Evolutionary conservation across 2,329 filamentous ascomycete species (phyloP).

Genomic region (Lecanicillium sp.): DNA sequence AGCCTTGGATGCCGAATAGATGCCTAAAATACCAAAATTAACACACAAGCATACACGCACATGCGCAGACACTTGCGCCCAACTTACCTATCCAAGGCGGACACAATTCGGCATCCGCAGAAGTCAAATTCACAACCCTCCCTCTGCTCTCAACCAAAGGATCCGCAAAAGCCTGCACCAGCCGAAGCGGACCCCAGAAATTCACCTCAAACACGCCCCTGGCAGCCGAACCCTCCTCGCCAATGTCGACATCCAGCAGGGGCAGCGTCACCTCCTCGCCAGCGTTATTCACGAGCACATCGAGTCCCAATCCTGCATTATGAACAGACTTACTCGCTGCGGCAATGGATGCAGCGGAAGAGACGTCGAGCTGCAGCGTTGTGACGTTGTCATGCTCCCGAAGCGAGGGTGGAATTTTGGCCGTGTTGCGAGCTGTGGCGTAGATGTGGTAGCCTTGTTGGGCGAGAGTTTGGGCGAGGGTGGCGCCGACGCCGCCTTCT

Average conservation of each 20-base stretch:
- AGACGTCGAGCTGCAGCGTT: conserved; percentile 23
- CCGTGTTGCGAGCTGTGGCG: conserved; percentile 19
- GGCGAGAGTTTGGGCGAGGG: conserved; percentile 15
- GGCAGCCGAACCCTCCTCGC: conserved; percentile 14
- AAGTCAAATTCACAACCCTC: conserved; percentile 14
- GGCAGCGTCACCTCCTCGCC: conserved; percentile 15
- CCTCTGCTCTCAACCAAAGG: conserved; percentile 17
- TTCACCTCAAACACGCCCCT: conserved; percentile 33
- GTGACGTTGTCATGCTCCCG: conserved; percentile 15
- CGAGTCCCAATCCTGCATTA: conserved; percentile 11
- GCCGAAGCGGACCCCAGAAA: conserved; percentile 26
- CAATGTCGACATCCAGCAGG: conserved; percentile 19
- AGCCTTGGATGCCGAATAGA: conserved; percentile 6
- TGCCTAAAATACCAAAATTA: too few species aligned
- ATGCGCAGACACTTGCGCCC: too few species aligned
- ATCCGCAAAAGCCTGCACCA: conserved; percentile 25
- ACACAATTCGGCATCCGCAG: neutral
- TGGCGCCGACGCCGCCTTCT: conserved; percentile 18
- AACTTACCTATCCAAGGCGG: conserved; percentile 6
- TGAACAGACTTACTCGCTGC: conserved; percentile 12
- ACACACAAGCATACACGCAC: too few species aligned
- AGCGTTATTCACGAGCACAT: conserved; percentile 17
- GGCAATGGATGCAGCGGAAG: conserved; percentile 16
- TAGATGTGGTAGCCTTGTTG: conserved; percentile 21
- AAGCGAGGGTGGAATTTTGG: conserved; percentile 16